Base-by-base conservation (phyloP, 2,329 filamentous ascomycete genomes). In the Monosporascus sp. region DNA sequence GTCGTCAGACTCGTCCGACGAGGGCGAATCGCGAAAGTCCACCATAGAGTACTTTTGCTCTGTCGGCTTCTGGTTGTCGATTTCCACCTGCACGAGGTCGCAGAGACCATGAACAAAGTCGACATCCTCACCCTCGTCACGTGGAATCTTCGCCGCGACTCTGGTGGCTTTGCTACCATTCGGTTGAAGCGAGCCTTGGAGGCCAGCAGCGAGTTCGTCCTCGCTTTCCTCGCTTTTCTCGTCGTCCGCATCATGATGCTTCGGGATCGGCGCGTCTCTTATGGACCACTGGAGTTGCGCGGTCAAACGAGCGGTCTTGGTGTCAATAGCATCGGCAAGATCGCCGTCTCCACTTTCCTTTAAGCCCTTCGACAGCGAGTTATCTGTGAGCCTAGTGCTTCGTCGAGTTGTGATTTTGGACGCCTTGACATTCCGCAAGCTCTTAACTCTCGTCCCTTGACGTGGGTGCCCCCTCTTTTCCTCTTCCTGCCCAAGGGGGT, bases 21-120 rank as follows among this genome's bases (percentile, higher is more conserved):
- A 14, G 14, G 74, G 70, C 2, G 67, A 68, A 69, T 88, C 69
- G 15, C 89, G 68, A 60, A 93, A 92, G 65, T 93, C 88, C 1
- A 79, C 82, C 74, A 90, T 89, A 22, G 78, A 79, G 57, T 79
- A 89, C 55, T 86, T 83, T 24, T 79, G 72, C 70, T 90, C 88
- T 2, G 78, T 77, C 5, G 85, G 84, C 55, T 89, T 85, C 64
- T 89, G 81, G 65, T 92, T 92, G 68, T 92, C 89, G 59, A 92
- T 85, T 45, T 82, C 74, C 44, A 92, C 79, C 54, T 88, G 81
- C 18, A 92, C 87, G 6, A 83, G 76, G 41, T 84, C 78, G 62
- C 88, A 93, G 58, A 86, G 76, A 1, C 87, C 87, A 55, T 92
- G 88, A 25, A 86, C 70, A 53, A 77, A 76, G 48, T 56, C 50